A percentile compares a stretch with the other conserved stretches of the same genome.
These are phyloP conservation scores for Phytopythium delawarense DNA, from an alignment of 352 stramenopile genomes.

Conservation along the genomic window DNA sequence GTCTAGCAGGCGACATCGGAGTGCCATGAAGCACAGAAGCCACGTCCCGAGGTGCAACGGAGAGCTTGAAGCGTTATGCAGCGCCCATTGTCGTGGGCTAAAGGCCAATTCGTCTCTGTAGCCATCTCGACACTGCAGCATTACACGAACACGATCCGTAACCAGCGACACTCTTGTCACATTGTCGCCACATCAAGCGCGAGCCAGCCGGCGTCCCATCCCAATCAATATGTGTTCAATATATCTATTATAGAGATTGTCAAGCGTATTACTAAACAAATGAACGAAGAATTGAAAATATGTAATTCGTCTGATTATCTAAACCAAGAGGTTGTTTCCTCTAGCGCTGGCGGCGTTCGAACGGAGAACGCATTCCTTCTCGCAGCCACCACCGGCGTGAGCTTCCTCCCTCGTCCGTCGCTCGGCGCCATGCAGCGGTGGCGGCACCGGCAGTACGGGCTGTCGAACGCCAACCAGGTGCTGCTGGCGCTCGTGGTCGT, in stretches of 20 bases:
- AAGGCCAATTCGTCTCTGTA: no score
- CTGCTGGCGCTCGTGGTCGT: constrained; percentile 53
- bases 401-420: no score
- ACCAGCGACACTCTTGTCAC: background rate
- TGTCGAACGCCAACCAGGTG: constrained; percentile 86
- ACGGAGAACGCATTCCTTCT: background rate
- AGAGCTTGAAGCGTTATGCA: no score
- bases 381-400: no score
- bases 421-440: constrained; percentile 28
- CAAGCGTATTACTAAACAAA: no score
- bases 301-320: no score
- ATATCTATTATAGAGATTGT: background rate
- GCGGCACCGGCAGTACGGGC: constrained; percentile 63
- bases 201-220: background rate
- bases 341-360: no score
- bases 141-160: background rate
- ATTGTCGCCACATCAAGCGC: background rate
- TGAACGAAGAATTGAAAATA: background rate
- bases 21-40: no score
- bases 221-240: background rate
- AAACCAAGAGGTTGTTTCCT: no score
- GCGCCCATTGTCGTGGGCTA: no score
- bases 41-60: no score
- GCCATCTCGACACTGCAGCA: no score
- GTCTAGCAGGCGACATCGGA: background rate